Percentiles rank a stretch among this genome's conserved stretches.
phyloP scores from a whole-genome alignment of 495 filamentous ascomycete species.

The Aspergillus funiculosus region DNA sequence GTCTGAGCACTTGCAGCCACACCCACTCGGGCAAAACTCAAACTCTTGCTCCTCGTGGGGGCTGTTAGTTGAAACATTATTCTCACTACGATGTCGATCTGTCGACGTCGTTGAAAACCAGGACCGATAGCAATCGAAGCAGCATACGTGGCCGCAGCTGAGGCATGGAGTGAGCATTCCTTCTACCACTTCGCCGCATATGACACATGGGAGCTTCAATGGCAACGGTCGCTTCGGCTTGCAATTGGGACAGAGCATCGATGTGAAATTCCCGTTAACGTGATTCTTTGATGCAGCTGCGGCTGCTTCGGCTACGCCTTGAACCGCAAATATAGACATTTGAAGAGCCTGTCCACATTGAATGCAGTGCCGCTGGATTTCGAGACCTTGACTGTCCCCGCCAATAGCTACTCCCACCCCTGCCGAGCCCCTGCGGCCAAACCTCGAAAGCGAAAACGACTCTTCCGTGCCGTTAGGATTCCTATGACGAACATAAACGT shows the following conservation, averaged over 20 bases:
- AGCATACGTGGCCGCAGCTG: slow-evolving; percentile 48
- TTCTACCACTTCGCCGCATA: slow-evolving; percentile 42
- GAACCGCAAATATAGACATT: slow-evolving; percentile 36
- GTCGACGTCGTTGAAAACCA: slow-evolving; percentile 31
- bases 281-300: slow-evolving; percentile 20
- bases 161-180: slow-evolving; percentile 49
- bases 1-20: slow-evolving; percentile 47
- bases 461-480: slow-evolving; percentile 22
- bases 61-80: slow-evolving; percentile 3
- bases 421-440: slow-evolving; percentile 11
- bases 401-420: not conserved
- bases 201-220: slow-evolving; percentile 38
- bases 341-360: slow-evolving; percentile 39
- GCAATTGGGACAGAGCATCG: slow-evolving; percentile 32
- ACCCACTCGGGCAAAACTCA: slow-evolving; percentile 42
- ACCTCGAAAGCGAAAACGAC: slow-evolving; percentile 20
- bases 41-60: slow-evolving; percentile 15
- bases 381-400: slow-evolving; percentile 26
- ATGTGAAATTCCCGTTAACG: slow-evolving; percentile 19
- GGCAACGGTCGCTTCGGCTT: slow-evolving; percentile 35
- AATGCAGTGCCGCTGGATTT: slow-evolving; percentile 42
- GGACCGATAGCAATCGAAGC: slow-evolving; percentile 41
- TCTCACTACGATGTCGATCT: slow-evolving; percentile 4
- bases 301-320: slow-evolving; percentile 17
- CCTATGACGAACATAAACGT: slow-evolving; percentile 19